Base-by-base conservation (phyloP, 2,329 filamentous ascomycete species). In the Ophiostoma piceae region DNA sequence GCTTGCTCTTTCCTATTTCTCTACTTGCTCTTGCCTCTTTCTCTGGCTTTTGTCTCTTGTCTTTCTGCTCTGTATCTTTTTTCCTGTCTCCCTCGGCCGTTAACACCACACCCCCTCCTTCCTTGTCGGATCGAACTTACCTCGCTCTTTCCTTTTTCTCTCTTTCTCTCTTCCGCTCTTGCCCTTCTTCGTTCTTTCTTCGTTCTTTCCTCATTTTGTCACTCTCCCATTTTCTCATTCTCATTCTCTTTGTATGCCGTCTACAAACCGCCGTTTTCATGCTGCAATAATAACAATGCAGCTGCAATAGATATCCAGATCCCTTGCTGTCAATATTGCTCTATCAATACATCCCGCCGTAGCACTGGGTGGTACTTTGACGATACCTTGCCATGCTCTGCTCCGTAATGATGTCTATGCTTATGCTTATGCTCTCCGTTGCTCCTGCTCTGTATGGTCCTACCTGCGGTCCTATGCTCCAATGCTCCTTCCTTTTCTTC, bases 101-200 rank as follows among this genome's bases (percentile, higher is more conserved):
- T 62, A 62, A 62, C 57, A 62, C 57, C 57, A 62, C 57, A 29
- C 57, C 57, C 57, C 57, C 54, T 29, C 57, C 57, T 35, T 62
- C 57, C 57, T 62, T 32, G 57, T 16, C 57, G 22, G 57, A 62
- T 57, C 57, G 26, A 62, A 62, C 26, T 1, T 62, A 26, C 57
- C 54, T 62, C 22, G 57, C 22, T 29, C 22, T 60, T 64, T 64
- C 26, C 29, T 62, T 3, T 62, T 62, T 64, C 60, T 35, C 16
- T 64, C 60, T 35, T 62, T 19, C 47, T 51, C 16, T 51, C 47
- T 51, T 51, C 6, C 47, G 16, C 9, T 57, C 51, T 57, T 57
- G 5, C 22, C 26, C 22, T 57, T 57, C 11, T 57, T 8, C 22
- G 26, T 11, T 12, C 22, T 37, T 57, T 29, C 22, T n/a, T 64